Evolutionary conservation across 2,329 filamentous ascomycete species (phyloP), one percentile per base, ranked within the genome.

Genomic region (Stagonosporopsis rhizophila): DNA sequence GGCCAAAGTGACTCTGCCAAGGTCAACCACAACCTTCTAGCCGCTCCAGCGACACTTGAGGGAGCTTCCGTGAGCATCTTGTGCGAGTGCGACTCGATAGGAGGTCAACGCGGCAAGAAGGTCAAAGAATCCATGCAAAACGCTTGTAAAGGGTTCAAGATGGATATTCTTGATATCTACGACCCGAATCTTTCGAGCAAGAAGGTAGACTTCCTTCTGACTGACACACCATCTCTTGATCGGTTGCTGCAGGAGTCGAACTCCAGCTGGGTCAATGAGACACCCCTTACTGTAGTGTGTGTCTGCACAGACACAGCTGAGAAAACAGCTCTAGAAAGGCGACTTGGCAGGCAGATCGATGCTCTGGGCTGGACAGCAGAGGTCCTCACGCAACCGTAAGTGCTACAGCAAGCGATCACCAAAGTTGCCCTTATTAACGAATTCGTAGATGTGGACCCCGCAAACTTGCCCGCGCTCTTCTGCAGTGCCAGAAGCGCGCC

Each of bases 271-370:
- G 35, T 57, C 19, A 53, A 64, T 12, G 59, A 59, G 35, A 48
- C 59, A 1, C 63, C 66, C 3, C 49, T 70, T 1, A 61, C 62
- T 8, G 66, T 72, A 14, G 58, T 73, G 12, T 73, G 70, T 27
- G 55, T 72, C 20, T 71, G 69, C 27, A 70, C 64, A 41, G 69
- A 73, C 41, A 63, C 62, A 5, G 58, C 63, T 1, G 70, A 73
- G 51, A 73, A 70, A 46, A 62, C 58, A 6, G 58, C 55, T 3
- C 53, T 69, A 11, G 69, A 71, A 37, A 55, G 52, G 40, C 58
- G 64, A 12, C 59, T 70, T 6, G 60, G 58, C 11, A 53, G 59
- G 53, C 58, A 69, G n/a, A 64, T 67, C 6, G 60, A 68, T 37
- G 56, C 61, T 27, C 46, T 67, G n/a, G 66, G 65, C 17, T 72